These are phyloP conservation scores for Wickerhamiella siamensis DNA, from an alignment of 805 yeast species.

Conservation along the genomic window DNA sequence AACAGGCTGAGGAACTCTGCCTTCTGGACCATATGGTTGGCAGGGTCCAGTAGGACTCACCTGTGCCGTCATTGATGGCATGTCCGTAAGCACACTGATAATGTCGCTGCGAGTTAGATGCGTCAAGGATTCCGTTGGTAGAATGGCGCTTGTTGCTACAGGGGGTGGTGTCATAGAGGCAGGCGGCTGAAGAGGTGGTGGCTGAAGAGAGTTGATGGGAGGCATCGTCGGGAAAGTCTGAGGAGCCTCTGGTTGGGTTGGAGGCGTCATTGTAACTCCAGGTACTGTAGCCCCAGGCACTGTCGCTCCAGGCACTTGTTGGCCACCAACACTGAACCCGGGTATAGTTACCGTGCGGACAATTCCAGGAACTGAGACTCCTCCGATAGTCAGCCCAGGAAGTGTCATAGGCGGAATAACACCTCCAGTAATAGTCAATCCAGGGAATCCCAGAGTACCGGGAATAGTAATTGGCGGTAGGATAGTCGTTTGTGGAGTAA, in stretches of 20 bases:
- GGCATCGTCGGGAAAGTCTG: background rate
- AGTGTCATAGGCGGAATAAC: background rate
- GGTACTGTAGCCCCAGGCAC: background rate
- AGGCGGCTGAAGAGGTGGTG: background rate
- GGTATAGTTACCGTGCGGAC: background rate
- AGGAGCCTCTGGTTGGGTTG: background rate
- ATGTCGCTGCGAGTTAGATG: background rate
- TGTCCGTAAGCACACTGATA: background rate
- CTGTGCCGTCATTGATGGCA: background rate
- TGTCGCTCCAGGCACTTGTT: background rate
- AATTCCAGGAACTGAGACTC: background rate
- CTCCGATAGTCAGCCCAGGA: background rate
- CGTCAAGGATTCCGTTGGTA: background rate
- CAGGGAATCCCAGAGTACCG: background rate
- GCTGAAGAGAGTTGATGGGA: background rate
- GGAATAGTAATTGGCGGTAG: background rate
- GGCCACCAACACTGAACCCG: background rate
- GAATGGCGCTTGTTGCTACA: background rate
- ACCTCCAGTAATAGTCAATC: background rate
- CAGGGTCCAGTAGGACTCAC: conserved; percentile 1
- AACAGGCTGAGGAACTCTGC: conserved; percentile 1
- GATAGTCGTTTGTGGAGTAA: background rate
- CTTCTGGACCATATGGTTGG: conserved; percentile 1
- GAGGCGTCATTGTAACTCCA: background rate
- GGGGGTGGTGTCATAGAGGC: background rate